phyloP scores from a whole-genome alignment of 2,329 filamentous ascomycete genomes.

The Fusarium lateritium region DNA sequence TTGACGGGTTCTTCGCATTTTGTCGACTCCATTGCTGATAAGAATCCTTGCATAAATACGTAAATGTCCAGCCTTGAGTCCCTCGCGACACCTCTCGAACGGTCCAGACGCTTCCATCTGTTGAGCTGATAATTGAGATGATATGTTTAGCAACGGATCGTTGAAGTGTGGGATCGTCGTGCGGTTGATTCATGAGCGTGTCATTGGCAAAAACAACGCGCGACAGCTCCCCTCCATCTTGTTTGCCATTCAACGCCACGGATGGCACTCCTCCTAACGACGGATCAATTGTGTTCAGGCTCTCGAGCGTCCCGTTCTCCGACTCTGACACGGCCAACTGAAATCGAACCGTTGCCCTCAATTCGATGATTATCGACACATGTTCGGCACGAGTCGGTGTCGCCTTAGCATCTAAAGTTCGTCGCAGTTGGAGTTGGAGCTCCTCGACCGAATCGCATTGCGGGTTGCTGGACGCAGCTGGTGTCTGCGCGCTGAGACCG shows the following conservation, averaged over 20 bases:
- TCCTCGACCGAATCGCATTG: conserved; percentile 59
- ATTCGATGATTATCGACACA: conserved; percentile 62
- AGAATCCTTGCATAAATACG: conserved; percentile 68
- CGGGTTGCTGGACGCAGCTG: conserved; percentile 40
- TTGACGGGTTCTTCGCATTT: conserved; percentile 58
- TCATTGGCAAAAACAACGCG: conserved; percentile 62
- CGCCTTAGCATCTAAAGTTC: conserved; percentile 59
- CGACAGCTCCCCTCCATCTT: conserved; percentile 44
- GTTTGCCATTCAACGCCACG: conserved; percentile 22
- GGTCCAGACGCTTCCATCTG: conserved; percentile 66
- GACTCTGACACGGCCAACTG: conserved; percentile 56
- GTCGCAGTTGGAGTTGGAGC: conserved; percentile 62
- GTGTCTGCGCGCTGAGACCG: conserved; percentile 48
- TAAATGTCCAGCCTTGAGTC: conserved; percentile 67
- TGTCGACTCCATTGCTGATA: conserved; percentile 66
- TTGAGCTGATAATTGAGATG: conserved; percentile 57
- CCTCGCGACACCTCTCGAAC: conserved; percentile 61
- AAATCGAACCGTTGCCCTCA: conserved; percentile 62
- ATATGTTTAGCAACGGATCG: conserved; percentile 66
- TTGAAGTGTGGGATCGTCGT: conserved; percentile 64
- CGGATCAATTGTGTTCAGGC: conserved; percentile 54
- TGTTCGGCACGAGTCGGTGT: conserved; percentile 66
- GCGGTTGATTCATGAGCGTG: conserved; percentile 63
- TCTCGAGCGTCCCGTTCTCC: conserved; percentile 56
- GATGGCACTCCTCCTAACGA: conserved; percentile 51